Conservation (phyloP, 1,139 yeast species). For the Kodamaea derodonti region DNA sequence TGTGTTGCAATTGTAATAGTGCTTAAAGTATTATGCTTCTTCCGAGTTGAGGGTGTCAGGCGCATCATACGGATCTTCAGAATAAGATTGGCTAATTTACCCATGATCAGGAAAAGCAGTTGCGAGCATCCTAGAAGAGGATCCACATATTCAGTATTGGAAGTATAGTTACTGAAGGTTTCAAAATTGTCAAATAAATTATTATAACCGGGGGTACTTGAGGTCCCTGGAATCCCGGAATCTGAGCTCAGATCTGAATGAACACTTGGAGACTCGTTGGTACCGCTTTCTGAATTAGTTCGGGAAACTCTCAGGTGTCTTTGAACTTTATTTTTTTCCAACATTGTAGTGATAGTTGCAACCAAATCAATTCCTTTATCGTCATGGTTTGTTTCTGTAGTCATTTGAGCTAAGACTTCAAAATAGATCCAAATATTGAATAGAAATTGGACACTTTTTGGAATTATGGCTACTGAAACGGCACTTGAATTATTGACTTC, state of each 20-base stretch:
- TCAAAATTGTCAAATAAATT: constrained; percentile 34
- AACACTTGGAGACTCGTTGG: constrained; percentile 18
- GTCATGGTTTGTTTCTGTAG: constrained; percentile 47
- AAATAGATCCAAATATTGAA: constrained; percentile 65
- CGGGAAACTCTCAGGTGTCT: constrained; percentile 8
- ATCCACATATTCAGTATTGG: constrained; percentile 45
- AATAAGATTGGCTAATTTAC: constrained; percentile 57
- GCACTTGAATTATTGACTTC: constrained; percentile 2
- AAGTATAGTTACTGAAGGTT: constrained; percentile 14
- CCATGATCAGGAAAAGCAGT: constrained; percentile 58
- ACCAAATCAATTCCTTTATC: constrained; percentile 43
- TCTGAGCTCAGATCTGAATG: constrained; percentile 22
- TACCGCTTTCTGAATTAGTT: constrained; percentile 5
- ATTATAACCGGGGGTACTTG: constrained; percentile 6
- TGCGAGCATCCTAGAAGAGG: constrained; percentile 68
- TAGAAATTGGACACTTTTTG: constrained; percentile 48
- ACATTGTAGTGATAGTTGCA: constrained; percentile 35
- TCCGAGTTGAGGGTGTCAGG: constrained; percentile 11
- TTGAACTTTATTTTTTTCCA: constrained; percentile 17
- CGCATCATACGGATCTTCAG: constrained; percentile 40
- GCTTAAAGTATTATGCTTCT: constrained; percentile 35
- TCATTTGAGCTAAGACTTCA: constrained; percentile 64
- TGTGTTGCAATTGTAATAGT: constrained; percentile 55
- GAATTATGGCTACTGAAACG: constrained; percentile 20
- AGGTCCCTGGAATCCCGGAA: constrained; percentile 13